phyloP scores from a whole-genome alignment of 495 filamentous ascomycete species.

The Penicilliopsis zonata region DNA sequence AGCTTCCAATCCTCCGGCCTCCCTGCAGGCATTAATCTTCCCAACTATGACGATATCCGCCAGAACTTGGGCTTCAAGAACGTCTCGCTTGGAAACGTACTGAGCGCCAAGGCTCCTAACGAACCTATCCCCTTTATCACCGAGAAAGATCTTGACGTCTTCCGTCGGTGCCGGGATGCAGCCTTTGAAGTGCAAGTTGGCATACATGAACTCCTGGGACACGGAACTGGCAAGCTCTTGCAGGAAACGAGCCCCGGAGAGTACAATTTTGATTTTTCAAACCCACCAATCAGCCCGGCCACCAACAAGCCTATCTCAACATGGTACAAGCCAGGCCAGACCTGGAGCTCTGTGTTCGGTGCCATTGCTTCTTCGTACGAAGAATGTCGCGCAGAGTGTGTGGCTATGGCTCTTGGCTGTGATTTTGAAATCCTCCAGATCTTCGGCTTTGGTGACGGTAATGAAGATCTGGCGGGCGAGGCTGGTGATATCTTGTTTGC shows the following conservation, averaged over 20 bases:
- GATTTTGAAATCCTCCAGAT: conserved; percentile 82
- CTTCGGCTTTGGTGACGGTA: conserved; percentile 80
- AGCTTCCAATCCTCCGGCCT: conserved; percentile 72
- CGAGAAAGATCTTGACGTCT: conserved; percentile 62
- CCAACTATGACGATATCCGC: conserved; percentile 91
- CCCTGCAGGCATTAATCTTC: conserved; percentile 67
- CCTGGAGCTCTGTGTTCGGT: conserved; percentile 88
- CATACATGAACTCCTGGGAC: conserved; percentile 89
- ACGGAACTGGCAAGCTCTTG: conserved; percentile 89
- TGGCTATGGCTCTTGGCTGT: conserved; percentile 85
- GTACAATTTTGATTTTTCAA: conserved; percentile 75
- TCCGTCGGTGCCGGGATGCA: conserved; percentile 63
- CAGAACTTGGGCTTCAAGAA: conserved; percentile 98
- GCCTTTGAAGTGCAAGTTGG: conserved; percentile 95
- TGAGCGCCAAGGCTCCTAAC: conserved; percentile 78
- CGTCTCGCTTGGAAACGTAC: conserved; percentile 80
- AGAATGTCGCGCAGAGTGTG: conserved; percentile 73
- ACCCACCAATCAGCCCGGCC: conserved; percentile 72
- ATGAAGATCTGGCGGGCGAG: conserved; percentile 52
- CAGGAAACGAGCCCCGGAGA: conserved; percentile 72
- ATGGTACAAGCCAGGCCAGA: conserved; percentile 90
- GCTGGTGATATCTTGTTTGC: conserved; percentile 80
- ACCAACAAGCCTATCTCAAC: conserved; percentile 64
- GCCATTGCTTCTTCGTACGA: conserved; percentile 79
- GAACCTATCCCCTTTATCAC: conserved; percentile 84